Percentiles rank a stretch among this genome's conserved stretches.
Conservation (phyloP, 148 eudicot genomes). For the Camellia japonica region DNA sequence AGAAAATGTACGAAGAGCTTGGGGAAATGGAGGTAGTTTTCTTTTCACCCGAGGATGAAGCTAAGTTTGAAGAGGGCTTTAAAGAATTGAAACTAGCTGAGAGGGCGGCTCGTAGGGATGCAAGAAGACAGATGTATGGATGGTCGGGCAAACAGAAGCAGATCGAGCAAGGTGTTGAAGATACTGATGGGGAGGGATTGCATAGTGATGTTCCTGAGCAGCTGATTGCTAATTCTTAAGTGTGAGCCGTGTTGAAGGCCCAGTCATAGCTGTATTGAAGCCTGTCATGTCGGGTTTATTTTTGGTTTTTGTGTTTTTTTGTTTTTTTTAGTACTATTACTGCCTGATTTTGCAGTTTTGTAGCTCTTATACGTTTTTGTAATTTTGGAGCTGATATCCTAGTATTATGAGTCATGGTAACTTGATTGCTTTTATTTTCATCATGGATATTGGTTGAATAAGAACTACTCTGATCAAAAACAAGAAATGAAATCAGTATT, state of each 20-base stretch:
- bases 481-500: too few species aligned
- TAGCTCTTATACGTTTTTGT: too few species aligned
- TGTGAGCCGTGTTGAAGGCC: too few species aligned
- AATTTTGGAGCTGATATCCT: too few species aligned
- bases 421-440: too few species aligned
- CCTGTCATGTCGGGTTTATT: not conserved
- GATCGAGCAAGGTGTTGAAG: conserved; percentile 27
- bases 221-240: conserved; percentile 52
- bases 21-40: conserved; percentile 74
- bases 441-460: too few species aligned
- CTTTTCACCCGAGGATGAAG: conserved; percentile 82
- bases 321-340: not conserved
- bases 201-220: conserved; percentile 47
- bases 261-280: not conserved
- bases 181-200: conserved; percentile 29
- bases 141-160: conserved; percentile 29
- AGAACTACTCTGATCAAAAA: too few species aligned
- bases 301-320: too few species aligned
- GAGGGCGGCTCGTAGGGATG: conserved; percentile 54
- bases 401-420: too few species aligned
- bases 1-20: conserved; percentile 83
- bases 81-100: conserved; percentile 51
- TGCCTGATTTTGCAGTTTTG: too few species aligned
- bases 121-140: conserved; percentile 55
- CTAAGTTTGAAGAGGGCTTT: conserved; percentile 69